A percentile compares a stretch with the other conserved stretches of the same genome.
Conservation (phyloP, 2,329 filamentous ascomycete genomes). For the Pseudocercospora musae region DNA sequence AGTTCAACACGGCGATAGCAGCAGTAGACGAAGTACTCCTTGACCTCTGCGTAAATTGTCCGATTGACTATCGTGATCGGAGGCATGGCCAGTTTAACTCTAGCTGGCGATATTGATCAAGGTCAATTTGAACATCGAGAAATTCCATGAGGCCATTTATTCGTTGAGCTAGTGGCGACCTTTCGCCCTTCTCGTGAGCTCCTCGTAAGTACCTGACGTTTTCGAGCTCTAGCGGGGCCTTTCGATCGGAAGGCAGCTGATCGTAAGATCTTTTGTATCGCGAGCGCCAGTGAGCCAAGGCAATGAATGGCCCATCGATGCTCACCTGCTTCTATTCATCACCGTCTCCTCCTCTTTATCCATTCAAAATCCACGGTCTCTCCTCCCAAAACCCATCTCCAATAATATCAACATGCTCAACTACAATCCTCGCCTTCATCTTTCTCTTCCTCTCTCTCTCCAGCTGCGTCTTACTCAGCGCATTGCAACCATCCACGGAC, state of each 20-base stretch:
- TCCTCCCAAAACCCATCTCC: conserved; percentile 90
- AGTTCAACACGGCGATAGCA: too few species aligned
- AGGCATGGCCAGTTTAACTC: too few species aligned
- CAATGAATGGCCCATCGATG: neutral
- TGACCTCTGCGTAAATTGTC: too few species aligned
- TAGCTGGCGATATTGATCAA: too few species aligned
- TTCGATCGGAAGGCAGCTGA: neutral
- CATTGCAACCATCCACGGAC: neutral
- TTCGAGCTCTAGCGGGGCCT: neutral
- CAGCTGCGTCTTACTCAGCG: conserved; percentile 62
- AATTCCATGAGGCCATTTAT: too few species aligned
- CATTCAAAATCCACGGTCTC: conserved; percentile 66
- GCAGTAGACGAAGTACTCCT: too few species aligned
- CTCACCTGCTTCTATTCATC: neutral
- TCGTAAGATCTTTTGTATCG: neutral
- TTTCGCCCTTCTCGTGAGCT: too few species aligned
- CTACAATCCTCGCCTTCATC: conserved; percentile 73
- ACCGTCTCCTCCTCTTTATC: neutral
- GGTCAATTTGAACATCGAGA: too few species aligned
- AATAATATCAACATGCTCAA: conserved; percentile 91
- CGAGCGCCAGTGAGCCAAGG: neutral
- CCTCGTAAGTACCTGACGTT: too few species aligned
- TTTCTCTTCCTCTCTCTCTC: conserved; percentile 81
- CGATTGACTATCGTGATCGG: too few species aligned
- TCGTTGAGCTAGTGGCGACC: too few species aligned